Evolutionary conservation across 768 basidiomycete genomes (phyloP).

Genomic region (Leccinum subtestaceum): DNA sequence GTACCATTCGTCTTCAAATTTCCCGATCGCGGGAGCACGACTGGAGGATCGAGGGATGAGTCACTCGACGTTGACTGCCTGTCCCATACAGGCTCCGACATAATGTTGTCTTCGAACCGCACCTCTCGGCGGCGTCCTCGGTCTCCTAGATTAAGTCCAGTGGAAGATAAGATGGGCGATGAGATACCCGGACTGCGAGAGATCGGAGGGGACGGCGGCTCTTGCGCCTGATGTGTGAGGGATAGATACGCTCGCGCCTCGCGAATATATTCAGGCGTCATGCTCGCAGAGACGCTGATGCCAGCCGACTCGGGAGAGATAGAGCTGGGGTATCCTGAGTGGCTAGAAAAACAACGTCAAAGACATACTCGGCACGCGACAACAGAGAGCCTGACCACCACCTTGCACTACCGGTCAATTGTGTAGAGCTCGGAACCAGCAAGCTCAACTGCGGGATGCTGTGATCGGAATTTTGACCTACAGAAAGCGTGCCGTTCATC

Average conservation of each 20-base stretch:
- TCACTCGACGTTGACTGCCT: constrained; percentile 31
- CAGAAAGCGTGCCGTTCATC: constrained; percentile 5
- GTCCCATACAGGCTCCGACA: constrained; percentile 30
- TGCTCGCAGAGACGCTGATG: constrained; percentile 29
- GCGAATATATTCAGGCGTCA: constrained; percentile 33
- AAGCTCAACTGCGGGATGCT: constrained; percentile 28
- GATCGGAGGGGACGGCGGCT: constrained; percentile 7
- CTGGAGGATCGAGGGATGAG: constrained; percentile 27
- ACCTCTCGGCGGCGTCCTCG: constrained; percentile 33
- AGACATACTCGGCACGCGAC: background rate
- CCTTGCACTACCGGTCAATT: constrained; percentile 14
- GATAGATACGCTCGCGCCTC: constrained; percentile 34
- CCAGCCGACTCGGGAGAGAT: constrained; percentile 35
- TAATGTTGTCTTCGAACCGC: constrained; percentile 34
- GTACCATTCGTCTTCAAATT: constrained; percentile 22
- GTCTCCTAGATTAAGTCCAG: constrained; percentile 26
- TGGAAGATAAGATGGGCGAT: constrained; percentile 32
- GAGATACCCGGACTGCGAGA: constrained; percentile 23
- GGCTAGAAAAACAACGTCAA: constrained; percentile 15
- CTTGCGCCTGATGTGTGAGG: constrained; percentile 24
- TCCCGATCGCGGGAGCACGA: constrained; percentile 12
- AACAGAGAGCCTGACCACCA: background rate
- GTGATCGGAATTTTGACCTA: constrained; percentile 12
- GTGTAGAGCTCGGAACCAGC: constrained; percentile 24
- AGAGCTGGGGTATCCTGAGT: constrained; percentile 28